A percentile compares a stretch with the other conserved stretches of the same genome.
These are phyloP conservation scores for Elsinoe necatrix DNA, from an alignment of 2,329 filamentous ascomycete genomes.

Conservation along the genomic window DNA sequence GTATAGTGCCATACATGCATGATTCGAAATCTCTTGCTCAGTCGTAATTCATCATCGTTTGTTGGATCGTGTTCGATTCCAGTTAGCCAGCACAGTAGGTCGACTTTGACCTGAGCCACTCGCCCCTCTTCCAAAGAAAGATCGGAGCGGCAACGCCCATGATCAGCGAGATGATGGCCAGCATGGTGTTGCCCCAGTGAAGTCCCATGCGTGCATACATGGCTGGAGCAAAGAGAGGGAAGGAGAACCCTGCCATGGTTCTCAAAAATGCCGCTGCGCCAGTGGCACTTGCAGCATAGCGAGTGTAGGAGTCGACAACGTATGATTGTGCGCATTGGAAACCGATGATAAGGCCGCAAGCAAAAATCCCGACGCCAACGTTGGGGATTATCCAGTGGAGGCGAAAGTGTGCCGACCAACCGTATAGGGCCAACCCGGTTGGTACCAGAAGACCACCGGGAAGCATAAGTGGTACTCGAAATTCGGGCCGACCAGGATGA, in stretches of 20 bases:
- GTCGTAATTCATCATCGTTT: not conserved
- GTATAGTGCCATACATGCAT: not conserved
- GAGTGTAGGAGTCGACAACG: conserved; percentile 48
- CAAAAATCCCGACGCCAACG: conserved; percentile 49
- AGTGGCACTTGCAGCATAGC: conserved; percentile 42
- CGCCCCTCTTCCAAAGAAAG: conserved; percentile 9
- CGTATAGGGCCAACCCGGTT: conserved; percentile 49
- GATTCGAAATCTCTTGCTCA: not conserved
- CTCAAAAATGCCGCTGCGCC: conserved; percentile 49
- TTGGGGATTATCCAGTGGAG: conserved; percentile 54
- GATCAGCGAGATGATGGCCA: conserved; percentile 32
- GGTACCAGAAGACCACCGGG: conserved; percentile 47
- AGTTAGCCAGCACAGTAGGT: conserved; percentile 10
- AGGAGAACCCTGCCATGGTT: conserved; percentile 48
- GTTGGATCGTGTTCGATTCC: not conserved
- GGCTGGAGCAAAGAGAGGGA: conserved; percentile 52
- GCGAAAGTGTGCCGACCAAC: conserved; percentile 47
- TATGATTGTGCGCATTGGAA: conserved; percentile 56
- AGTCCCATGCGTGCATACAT: conserved; percentile 41
- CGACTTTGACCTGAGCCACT: conserved; percentile 12
- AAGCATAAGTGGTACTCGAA: conserved; percentile 47
- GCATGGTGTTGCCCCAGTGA: conserved; percentile 45
- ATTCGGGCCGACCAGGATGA: conserved; percentile 34
- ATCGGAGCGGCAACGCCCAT: conserved; percentile 11
- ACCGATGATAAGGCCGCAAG: conserved; percentile 46